Base-by-base conservation (phyloP, 208 protist genomes). In the Angomonas deanei region DNA sequence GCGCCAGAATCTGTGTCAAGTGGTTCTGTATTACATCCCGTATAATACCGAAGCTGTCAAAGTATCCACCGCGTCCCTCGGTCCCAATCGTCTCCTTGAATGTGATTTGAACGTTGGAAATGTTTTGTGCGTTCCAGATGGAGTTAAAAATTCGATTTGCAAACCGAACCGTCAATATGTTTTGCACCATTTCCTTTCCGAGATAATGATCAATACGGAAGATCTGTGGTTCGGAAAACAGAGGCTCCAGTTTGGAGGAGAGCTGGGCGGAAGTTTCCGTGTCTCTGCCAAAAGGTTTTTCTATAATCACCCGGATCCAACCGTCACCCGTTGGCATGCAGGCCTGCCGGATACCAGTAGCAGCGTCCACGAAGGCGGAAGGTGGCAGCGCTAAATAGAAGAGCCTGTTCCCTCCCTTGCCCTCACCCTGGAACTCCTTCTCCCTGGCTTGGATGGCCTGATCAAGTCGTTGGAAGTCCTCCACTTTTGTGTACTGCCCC, bases 201-300 rank as follows among this genome's bases (percentile, higher is more conserved):
- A 97, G 76, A 67, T 97, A 98, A 72, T 98, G 96, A 64, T 98
- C 96, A 34, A 98, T 97, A 19, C 94, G 81, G 74, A 91, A 97
- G 27, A 97, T 76, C 67, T 97, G 85, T 4, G 80, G 66, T 65
- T 97, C 91, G 24, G 91, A 60, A 46, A 97, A 96, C 61, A 90
- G 76, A 5, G 72, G 64, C 55, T 77, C 76, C n/a, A 98, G 64
- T 8, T 70, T 70, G 27, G 68, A 42, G 15, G 85, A 91, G n/a
- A 98, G 80, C 68, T 88, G 46, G 1, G 73, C 61, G 31, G 88
- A 95, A 23, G 66, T 86, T 48, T 94, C 73, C 17, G 86, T 87
- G 66, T 97, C 88, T 36, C 65, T 67, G 27, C 94, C 94, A 61
- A 98, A 98, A 0, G 94, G 94, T 66, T 98, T 98, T 64, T 98